phyloP scores from a whole-genome alignment of 2,329 filamentous ascomycete species.

The Cercospora berteroae region DNA sequence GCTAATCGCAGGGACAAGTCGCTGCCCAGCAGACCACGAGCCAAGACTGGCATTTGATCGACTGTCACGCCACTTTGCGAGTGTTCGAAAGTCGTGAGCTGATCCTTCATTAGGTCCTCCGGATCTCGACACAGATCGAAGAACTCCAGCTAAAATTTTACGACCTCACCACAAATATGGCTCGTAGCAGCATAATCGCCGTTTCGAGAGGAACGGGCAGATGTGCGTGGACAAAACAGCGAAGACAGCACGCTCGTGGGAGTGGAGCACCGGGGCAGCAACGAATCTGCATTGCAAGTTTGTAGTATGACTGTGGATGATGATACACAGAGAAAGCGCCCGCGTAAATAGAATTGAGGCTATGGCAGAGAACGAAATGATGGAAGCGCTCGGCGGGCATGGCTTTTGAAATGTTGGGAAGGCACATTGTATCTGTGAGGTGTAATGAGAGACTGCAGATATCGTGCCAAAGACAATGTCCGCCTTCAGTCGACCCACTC shows the following conservation, averaged over 20 bases:
- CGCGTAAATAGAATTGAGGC: not conserved
- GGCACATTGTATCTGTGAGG: not conserved
- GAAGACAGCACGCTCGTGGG: conserved; percentile 10
- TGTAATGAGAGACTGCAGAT: not conserved
- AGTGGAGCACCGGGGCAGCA: not conserved
- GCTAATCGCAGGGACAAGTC: conserved; percentile 14
- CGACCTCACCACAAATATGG: not conserved
- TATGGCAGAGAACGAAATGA: not conserved
- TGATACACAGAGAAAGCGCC: not conserved
- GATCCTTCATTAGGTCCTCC: conserved; percentile 19
- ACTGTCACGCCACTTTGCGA: not conserved
- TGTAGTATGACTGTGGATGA: not conserved
- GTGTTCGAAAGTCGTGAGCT: conserved; percentile 4
- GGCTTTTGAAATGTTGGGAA: not conserved
- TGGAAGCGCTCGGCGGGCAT: not conserved
- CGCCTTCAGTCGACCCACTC: not conserved
- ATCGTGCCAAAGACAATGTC: not conserved
- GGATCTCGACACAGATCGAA: conserved; percentile 16
- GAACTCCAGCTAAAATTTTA: not conserved
- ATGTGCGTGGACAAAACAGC: not conserved
- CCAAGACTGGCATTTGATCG: conserved; percentile 16
- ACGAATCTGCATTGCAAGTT: not conserved
- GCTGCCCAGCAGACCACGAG: conserved; percentile 14
- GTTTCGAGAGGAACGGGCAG: not conserved
- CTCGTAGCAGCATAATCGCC: conserved; percentile 4